A percentile compares a stretch with the other conserved stretches of the same genome.
These are phyloP conservation scores for Hypoxylon crocopeplum DNA, from an alignment of 495 filamentous ascomycete species.

Conservation along the genomic window DNA sequence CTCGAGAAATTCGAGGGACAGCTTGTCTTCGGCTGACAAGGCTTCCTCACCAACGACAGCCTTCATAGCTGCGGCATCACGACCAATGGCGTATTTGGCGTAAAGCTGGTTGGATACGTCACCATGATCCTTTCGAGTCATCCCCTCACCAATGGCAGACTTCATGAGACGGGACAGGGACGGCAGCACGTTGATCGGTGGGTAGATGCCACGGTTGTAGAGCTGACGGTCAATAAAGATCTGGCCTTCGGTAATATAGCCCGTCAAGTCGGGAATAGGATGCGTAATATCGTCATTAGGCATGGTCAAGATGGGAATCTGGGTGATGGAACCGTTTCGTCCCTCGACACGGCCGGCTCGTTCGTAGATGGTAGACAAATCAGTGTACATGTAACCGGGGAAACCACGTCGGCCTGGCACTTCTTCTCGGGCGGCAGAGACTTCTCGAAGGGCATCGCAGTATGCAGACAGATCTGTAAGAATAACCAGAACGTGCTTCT, in stretches of 20 bases:
- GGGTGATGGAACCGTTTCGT: constrained; percentile 97
- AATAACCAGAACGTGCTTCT: constrained; percentile 99
- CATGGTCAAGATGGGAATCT: constrained; percentile 99
- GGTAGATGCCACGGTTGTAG: constrained; percentile 95
- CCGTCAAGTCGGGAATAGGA: constrained; percentile 97
- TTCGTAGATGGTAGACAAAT: constrained; percentile 99
- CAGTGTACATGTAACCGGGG: constrained; percentile 99
- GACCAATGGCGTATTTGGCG: constrained; percentile 99
- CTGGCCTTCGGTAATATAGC: constrained; percentile 98
- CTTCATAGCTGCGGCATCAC: constrained; percentile 98
- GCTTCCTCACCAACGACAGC: constrained; percentile 99
- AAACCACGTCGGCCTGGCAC: constrained; percentile 99
- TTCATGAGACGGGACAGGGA: constrained; percentile 99
- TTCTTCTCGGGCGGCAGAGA: constrained; percentile 98
- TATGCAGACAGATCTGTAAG: constrained; percentile 97
- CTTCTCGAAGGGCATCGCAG: constrained; percentile 98
- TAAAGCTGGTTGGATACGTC: constrained; percentile 99
- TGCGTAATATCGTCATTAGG: constrained; percentile 99
- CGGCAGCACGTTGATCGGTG: constrained; percentile 98
- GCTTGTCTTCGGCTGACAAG: constrained; percentile 92
- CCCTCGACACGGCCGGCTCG: constrained; percentile 98
- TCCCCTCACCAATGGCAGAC: constrained; percentile 96
- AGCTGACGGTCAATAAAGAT: constrained; percentile 97
- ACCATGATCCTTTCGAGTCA: constrained; percentile 93
- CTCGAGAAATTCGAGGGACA: constrained; percentile 96